phyloP scores from a whole-genome alignment of 805 yeast species.

The Clavispora phyllophila region DNA sequence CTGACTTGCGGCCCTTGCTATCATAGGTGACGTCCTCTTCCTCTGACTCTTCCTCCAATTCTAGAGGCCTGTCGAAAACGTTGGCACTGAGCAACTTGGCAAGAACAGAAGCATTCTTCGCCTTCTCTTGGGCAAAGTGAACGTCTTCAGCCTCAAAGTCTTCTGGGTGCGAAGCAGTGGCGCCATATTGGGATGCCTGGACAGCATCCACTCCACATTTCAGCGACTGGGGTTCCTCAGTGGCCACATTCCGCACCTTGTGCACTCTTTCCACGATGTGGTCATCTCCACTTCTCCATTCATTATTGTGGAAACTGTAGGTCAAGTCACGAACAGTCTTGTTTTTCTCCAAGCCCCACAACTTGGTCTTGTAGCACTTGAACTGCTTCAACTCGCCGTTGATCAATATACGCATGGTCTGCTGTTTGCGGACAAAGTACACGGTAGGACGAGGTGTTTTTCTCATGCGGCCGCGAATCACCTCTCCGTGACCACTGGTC shows the following conservation, averaged over 20 bases:
- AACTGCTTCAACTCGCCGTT: conserved; percentile 54
- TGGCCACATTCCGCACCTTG: background rate
- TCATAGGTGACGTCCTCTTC: conserved; percentile 41
- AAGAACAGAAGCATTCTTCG: conserved; percentile 41
- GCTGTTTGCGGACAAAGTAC: conserved; percentile 37
- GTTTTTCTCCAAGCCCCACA: conserved; percentile 87
- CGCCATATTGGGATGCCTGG: conserved; percentile 25
- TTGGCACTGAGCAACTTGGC: conserved; percentile 42
- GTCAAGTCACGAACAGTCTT: conserved; percentile 59
- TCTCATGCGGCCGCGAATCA: conserved; percentile 59
- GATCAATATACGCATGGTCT: conserved; percentile 61
- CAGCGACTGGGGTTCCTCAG: background rate
- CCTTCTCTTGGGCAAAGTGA: background rate
- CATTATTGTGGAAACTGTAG: conserved; percentile 54
- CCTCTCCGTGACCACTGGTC: conserved; percentile 33
- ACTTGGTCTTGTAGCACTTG: conserved; percentile 64
- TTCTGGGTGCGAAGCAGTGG: background rate
- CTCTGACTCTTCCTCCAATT: conserved; percentile 30
- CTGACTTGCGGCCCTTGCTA: conserved; percentile 35
- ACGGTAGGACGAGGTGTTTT: conserved; percentile 43
- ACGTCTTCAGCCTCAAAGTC: background rate
- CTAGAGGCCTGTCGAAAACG: conserved; percentile 51
- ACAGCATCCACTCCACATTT: conserved; percentile 23
- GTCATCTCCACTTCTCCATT: conserved; percentile 77
- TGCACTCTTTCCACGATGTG: conserved; percentile 64